Base-by-base conservation (phyloP, 2,329 filamentous ascomycete species). In the Clonostachys chloroleuca region DNA sequence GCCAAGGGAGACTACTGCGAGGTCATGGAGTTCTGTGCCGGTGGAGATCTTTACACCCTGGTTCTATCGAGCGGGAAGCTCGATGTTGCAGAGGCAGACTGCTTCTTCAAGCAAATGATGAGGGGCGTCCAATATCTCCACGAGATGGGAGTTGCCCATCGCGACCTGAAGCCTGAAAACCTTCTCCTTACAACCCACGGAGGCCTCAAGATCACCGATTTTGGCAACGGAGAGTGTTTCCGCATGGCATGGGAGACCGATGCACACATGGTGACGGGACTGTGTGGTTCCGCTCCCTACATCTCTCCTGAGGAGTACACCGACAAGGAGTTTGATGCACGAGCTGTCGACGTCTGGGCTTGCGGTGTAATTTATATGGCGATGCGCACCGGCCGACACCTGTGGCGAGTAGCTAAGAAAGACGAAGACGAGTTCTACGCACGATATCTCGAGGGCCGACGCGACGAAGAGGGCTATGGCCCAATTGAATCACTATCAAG, bases 321-420 rank as follows among this genome's bases (percentile, higher is more conserved):
- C 3, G 92, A 95, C 62, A 91, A 86, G 64, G 94, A 99, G 64
- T 99, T 99, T 55, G 94, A 99, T 61, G 94, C 94, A 33, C 82
- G 94, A 49, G 92, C 94, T n/a, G 92, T 99, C 43, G 94, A 99
- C 60, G 87, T 97, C 13, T 99, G 94, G 94, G 94, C 94, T 20
- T 96, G 91, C 51, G 94, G 94, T 62, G 94, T 99, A 45, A 99
- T 99, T 50, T 99, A 99, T 72, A 99, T 99, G 94, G 94, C 94
- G 13, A 99, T 99, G 94, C 81, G 94, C 49, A 97, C 92, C 3
- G 94, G 94, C 6, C 81, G 94, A 46, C 94, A 99, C 67, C 76
- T 99, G 9, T 99, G 94, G 94, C 87, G 92, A 47, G 83, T 96
- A n/a, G 94, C 94, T 7, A 92, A 92, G 68, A 95, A 91, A 68